Conservation (phyloP, 169 alveolate genomes). For the Babesia microti region DNA sequence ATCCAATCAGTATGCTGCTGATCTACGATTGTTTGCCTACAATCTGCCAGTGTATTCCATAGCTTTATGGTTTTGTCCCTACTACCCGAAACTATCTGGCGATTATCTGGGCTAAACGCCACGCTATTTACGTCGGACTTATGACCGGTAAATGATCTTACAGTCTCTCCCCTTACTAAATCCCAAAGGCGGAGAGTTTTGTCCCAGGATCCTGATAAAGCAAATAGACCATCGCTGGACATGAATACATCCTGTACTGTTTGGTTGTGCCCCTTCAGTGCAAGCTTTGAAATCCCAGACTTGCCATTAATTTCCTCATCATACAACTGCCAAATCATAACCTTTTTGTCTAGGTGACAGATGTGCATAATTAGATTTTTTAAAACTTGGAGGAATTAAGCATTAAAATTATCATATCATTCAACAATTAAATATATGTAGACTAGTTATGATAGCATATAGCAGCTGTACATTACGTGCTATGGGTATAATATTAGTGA, state of each 20-base stretch:
- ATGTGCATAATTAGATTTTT: neutral
- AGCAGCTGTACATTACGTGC: slow-evolving; percentile 39
- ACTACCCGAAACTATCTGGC: slow-evolving; percentile 96
- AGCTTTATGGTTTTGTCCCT: slow-evolving; percentile 91
- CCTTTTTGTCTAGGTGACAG: slow-evolving; percentile 55
- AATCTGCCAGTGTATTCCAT: slow-evolving; percentile 97
- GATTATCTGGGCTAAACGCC: slow-evolving; percentile 94
- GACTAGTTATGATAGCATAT: slow-evolving; percentile 9
- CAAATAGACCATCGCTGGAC: slow-evolving; percentile 86
- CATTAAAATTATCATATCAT: too few species aligned
- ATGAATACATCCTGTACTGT: slow-evolving; percentile 84
- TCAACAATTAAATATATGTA: too few species aligned
- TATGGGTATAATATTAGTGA: slow-evolving; percentile 7
- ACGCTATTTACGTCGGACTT: slow-evolving; percentile 88
- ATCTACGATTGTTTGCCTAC: slow-evolving; percentile 87
- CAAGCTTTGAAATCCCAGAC: slow-evolving; percentile 66
- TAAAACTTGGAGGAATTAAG: slow-evolving; percentile 1
- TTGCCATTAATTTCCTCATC: slow-evolving; percentile 64
- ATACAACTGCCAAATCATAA: slow-evolving; percentile 67
- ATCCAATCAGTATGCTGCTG: slow-evolving; percentile 95
- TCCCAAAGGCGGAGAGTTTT: slow-evolving; percentile 86
- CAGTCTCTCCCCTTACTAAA: slow-evolving; percentile 77
- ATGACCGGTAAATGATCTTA: slow-evolving; percentile 84
- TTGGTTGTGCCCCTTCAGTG: slow-evolving; percentile 82
- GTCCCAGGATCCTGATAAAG: slow-evolving; percentile 88